A percentile compares a stretch with the other conserved stretches of the same genome.
Evolutionary conservation across 2,329 filamentous ascomycete species (phyloP).

Genomic region (Epichloe sp.): DNA sequence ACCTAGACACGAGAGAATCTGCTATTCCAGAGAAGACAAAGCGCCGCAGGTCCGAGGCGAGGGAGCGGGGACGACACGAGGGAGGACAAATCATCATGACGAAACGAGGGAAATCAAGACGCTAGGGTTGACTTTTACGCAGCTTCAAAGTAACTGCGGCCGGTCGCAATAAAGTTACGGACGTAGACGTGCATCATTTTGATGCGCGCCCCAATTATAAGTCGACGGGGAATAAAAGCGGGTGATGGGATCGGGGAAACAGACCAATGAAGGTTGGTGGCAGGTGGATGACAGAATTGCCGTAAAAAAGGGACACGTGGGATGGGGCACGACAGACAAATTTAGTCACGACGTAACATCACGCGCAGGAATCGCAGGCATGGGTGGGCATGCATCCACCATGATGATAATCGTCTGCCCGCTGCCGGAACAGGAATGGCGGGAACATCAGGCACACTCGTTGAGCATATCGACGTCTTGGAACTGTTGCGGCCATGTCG

Average conservation of each 20-base stretch:
- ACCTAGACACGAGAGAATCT: not conserved
- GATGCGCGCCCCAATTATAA: no score
- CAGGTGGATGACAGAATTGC: no score
- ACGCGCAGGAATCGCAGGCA: no score
- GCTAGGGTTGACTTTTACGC: not conserved
- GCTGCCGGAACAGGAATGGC: constrained; percentile 30
- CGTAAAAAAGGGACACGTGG: no score
- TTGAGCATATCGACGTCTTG: no score
- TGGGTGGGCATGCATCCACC: not conserved
- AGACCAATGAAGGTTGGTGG: no score
- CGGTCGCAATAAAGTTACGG: not conserved
- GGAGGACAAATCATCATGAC: not conserved
- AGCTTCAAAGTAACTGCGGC: not conserved
- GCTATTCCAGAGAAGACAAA: not conserved
- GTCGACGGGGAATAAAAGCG: no score
- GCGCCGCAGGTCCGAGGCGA: not conserved
- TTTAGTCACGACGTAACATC: no score
- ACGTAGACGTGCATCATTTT: not conserved
- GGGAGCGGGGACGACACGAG: not conserved
- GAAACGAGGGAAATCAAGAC: not conserved
- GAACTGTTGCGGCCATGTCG: constrained; percentile 24
- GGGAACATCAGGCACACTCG: no score
- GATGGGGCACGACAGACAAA: not conserved
- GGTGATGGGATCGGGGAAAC: no score
- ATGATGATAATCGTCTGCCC: constrained; percentile 4